Conservation (phyloP, 1,284 basidiomycete species). For the Phellopilus nigrolimitatus region DNA sequence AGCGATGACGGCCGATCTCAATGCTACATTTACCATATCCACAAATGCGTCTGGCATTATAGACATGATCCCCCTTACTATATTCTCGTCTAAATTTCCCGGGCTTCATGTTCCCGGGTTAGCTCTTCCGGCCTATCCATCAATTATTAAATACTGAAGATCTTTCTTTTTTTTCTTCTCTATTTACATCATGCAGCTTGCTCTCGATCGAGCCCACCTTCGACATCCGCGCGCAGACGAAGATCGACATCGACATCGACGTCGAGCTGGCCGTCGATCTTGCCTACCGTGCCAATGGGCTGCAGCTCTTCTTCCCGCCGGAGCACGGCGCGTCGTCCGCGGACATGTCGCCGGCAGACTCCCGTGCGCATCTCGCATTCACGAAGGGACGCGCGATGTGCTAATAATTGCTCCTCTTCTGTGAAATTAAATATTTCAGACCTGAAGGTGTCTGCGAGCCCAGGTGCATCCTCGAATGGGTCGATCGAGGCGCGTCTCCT, state of each 20-base stretch:
- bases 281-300: conserved; percentile 3
- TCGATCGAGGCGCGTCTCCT: conserved; percentile 44
- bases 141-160: no score
- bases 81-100: conserved; percentile 36
- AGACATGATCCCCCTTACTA: conserved; percentile 31
- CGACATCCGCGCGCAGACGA: conserved; percentile 27
- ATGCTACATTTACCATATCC: conserved; percentile 32
- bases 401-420: background rate
- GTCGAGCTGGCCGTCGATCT: conserved; percentile 8
- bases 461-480: conserved; percentile 36
- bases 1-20: conserved; percentile 28
- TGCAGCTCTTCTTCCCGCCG: conserved; percentile 14
- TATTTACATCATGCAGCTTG: conserved; percentile 3
- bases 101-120: conserved; percentile 42
- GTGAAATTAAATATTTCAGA: conserved; percentile 27
- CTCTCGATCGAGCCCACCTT: conserved; percentile 32
- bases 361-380: conserved; percentile 36
- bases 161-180: background rate
- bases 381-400: background rate
- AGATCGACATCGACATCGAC: conserved; percentile 16
- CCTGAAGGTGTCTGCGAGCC: conserved; percentile 38
- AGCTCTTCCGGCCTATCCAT: no score
- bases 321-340: conserved; percentile 12
- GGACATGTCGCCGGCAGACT: conserved; percentile 26
- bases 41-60: conserved; percentile 33